Percentiles rank a stretch among this genome's conserved stretches.
Evolutionary conservation across 2,329 filamentous ascomycete genomes (phyloP).

Genomic region (Metarhizium album): DNA sequence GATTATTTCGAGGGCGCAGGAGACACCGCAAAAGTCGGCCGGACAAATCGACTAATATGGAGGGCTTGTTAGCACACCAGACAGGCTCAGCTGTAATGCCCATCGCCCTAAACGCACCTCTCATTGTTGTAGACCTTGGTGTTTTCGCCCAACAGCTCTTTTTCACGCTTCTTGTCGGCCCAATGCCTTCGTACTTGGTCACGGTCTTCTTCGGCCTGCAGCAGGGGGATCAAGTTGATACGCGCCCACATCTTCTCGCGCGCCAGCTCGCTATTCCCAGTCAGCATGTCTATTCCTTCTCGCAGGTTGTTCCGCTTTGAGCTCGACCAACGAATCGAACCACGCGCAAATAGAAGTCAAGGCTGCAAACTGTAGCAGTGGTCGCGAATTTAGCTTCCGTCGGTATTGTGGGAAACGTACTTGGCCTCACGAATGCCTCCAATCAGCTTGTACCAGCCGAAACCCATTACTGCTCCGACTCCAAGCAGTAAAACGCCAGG

Average conservation of each 20-base stretch:
- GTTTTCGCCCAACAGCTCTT: constrained; percentile 77
- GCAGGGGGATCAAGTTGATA: constrained; percentile 84
- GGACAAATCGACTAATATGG: constrained; percentile 52
- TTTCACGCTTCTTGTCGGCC: constrained; percentile 82
- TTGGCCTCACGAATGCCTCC: constrained; percentile 82
- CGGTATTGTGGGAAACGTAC: constrained; percentile 41
- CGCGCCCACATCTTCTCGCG: constrained; percentile 98
- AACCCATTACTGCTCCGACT: constrained; percentile 70
- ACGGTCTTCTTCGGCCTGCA: constrained; percentile 94
- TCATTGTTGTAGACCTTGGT: constrained; percentile 81
- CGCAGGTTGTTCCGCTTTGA: neutral
- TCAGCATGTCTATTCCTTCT: neutral
- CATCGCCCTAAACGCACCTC: constrained; percentile 45
- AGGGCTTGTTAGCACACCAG: neutral
- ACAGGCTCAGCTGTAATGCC: neutral
- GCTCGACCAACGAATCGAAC: neutral
- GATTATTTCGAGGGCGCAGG: constrained; percentile 53
- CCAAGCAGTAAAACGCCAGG: constrained; percentile 69
- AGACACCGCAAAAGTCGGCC: constrained; percentile 67
- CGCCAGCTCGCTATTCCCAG: constrained; percentile 61
- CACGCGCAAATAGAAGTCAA: neutral
- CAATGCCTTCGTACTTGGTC: constrained; percentile 81
- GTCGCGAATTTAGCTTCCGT: neutral
- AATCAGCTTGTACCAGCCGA: constrained; percentile 81
- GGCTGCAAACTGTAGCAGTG: neutral